Evolutionary conservation across 208 protist species (phyloP).

Genomic region (Lotmaria passim): DNA sequence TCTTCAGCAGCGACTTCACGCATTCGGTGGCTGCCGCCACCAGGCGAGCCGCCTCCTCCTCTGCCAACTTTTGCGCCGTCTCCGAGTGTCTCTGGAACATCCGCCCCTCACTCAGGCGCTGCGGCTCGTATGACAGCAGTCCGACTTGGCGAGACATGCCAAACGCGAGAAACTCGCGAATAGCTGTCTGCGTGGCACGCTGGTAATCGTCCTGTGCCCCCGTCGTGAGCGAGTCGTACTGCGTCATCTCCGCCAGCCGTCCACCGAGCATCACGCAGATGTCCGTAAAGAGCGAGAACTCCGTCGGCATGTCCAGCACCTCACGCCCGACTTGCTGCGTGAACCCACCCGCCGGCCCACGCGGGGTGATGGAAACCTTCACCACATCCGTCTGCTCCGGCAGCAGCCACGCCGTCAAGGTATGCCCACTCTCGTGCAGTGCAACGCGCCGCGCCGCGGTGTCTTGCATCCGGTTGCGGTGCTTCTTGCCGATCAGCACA

Average conservation of each 20-base stretch:
- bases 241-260: constrained; percentile 86
- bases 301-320: constrained; percentile 86
- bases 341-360: constrained; percentile 89
- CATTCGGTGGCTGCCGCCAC: constrained; percentile 57
- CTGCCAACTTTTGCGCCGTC: constrained; percentile 53
- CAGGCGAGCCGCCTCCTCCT: constrained; percentile 71
- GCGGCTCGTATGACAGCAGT: constrained; percentile 75
- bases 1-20: constrained; percentile 51
- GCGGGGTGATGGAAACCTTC: constrained; percentile 94
- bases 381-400: constrained; percentile 92
- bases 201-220: constrained; percentile 93
- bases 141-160: constrained; percentile 83
- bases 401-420: constrained; percentile 93
- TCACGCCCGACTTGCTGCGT: constrained; percentile 93
- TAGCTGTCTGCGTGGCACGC: constrained; percentile 83
- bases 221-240: constrained; percentile 86
- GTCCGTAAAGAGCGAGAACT: constrained; percentile 88
- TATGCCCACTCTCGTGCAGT: constrained; percentile 98
- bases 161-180: constrained; percentile 88
- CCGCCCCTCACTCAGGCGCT: constrained; percentile 79
- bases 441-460: constrained; percentile 87
- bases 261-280: constrained; percentile 92
- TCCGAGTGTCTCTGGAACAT: constrained; percentile 78
- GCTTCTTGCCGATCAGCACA: constrained; percentile 94
- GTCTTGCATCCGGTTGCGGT: constrained; percentile 91